phyloP scores from a whole-genome alignment of 2,329 filamentous ascomycete genomes.

The Colletotrichum sp. region DNA sequence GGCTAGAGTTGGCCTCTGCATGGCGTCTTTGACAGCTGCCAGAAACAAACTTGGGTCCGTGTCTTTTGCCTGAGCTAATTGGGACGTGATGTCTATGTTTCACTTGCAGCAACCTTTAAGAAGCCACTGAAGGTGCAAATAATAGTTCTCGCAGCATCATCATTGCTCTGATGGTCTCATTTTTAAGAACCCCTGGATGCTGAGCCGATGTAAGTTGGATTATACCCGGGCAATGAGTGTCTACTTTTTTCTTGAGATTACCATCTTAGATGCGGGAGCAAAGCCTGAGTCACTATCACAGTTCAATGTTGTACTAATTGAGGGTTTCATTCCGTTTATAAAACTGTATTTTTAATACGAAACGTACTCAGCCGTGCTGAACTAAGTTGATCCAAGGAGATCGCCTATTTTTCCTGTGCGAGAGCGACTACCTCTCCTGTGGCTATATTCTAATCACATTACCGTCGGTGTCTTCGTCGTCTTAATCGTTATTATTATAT shows the following conservation, averaged over 20 bases:
- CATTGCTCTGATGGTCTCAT: background rate
- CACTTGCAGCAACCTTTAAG: background rate
- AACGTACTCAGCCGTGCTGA: background rate
- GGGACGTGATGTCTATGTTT: background rate
- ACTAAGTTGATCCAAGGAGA: too few species aligned
- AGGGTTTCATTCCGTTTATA: too few species aligned
- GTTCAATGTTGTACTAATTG: too few species aligned
- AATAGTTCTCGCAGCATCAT: background rate
- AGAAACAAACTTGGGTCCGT: background rate
- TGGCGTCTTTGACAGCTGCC: background rate
- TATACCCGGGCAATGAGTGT: background rate
- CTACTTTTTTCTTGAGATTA: background rate
- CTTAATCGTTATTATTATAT: too few species aligned
- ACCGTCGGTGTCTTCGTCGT: too few species aligned
- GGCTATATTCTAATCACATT: too few species aligned
- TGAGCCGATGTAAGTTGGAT: background rate
- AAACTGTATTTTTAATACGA: background rate
- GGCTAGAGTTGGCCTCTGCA: background rate
- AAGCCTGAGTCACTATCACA: background rate
- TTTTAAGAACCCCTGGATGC: background rate
- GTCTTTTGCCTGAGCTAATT: background rate
- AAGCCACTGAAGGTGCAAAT: background rate
- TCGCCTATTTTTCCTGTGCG: too few species aligned
- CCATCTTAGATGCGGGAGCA: background rate
- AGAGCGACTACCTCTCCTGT: too few species aligned